Percentiles rank a stretch among this genome's conserved stretches.
These are phyloP conservation scores for Croton laevigatus DNA, from an alignment of 441 rosid species.

Conservation along the genomic window DNA sequence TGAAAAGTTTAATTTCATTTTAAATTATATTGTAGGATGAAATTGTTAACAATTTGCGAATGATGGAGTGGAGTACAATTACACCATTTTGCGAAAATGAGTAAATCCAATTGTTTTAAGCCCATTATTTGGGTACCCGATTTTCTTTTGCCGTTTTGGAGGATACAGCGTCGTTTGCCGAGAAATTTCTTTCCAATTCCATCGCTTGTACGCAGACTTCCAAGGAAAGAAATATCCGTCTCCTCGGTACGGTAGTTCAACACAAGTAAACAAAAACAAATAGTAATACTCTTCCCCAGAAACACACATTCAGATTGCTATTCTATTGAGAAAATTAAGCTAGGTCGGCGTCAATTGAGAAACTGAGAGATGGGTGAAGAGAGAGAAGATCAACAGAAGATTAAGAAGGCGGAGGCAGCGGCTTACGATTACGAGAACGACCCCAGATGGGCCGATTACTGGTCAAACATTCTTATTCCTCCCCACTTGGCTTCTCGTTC, in stretches of 20 bases:
- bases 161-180: not conserved
- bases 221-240: not conserved
- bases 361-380: constrained; percentile 50
- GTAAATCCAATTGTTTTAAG: too few species aligned
- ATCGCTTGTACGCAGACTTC: not conserved
- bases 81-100: too few species aligned
- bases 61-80: too few species aligned
- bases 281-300: not conserved
- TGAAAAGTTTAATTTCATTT: too few species aligned
- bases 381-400: constrained; percentile 77
- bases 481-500: constrained; percentile 86
- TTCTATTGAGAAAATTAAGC: too few species aligned
- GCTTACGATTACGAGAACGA: constrained; percentile 90
- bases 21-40: too few species aligned
- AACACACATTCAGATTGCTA: not conserved
- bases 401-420: constrained; percentile 79
- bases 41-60: too few species aligned
- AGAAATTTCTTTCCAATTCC: not conserved
- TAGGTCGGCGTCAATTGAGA: not conserved
- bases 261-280: not conserved
- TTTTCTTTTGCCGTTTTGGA: not conserved
- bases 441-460: constrained; percentile 83
- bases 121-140: too few species aligned
- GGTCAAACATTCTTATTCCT: constrained; percentile 94
- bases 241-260: not conserved